Evolutionary conservation across 1,284 basidiomycete genomes (phyloP), one percentile per base, ranked within the genome.

Genomic region (Athelia sp.): DNA sequence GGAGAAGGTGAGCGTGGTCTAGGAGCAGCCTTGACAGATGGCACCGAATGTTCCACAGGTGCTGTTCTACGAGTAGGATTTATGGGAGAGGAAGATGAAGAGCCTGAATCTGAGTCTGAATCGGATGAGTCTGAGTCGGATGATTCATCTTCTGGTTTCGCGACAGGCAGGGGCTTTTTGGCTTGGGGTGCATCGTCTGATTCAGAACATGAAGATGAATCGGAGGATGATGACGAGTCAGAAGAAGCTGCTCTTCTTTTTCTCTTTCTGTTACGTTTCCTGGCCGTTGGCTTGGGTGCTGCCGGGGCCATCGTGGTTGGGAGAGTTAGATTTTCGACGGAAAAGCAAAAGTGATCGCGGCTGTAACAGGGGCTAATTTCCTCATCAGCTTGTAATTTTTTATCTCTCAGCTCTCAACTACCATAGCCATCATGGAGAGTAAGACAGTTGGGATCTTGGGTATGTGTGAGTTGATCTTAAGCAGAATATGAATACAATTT

Each of bases 361-460:
- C 13, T 29, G 26, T 13, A n/a, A 17, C 36, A 40, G 36, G 36
- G 36, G 36, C n/a, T n/a, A 50, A 36, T 49, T 55, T 23, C 31
- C 31, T 48, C 32, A 52, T 46, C 24, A 23, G 36, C 15, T 10
- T 52, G 18, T 45, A 42, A 29, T 29, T 29, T n/a, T 29, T 29
- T 29, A 29, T 29, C 26, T 29, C 13, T 29, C 26, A 4, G 13
- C 26, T 29, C 6, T 29, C 13, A 13, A 29, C 26, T 13, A 29
- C 38, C 34, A 40, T 36, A 38, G 23, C 36, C 34, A 48, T 22
- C 42, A 84, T 83, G 81, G 67, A 72, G 29, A 67, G 72, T 35
- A 78, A 78, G 56, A 70, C 75, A 43, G 75, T 86, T 31, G 83
- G 83, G 34, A 76, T 86, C 18, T 69, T 86, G 63, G 82, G 82